These are phyloP conservation scores for Thraustochytrium sp. DNA, from an alignment of 352 stramenopile species.

Conservation along the genomic window DNA sequence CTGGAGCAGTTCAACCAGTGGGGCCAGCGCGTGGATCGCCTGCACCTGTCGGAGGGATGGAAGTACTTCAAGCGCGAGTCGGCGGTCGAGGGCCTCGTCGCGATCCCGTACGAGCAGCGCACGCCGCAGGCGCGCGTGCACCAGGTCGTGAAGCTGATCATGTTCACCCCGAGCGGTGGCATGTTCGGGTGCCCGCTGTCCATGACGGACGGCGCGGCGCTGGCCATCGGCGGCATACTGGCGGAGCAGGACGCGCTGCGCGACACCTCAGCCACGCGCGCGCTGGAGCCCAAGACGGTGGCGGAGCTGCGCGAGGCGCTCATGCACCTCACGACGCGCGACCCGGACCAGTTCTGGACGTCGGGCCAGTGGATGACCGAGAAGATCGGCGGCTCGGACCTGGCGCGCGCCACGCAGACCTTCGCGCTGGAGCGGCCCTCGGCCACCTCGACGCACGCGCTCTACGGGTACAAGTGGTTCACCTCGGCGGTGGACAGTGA, in stretches of 20 bases:
- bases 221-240: conserved; percentile 2
- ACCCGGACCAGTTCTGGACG: conserved; percentile 10
- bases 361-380: conserved; percentile 40
- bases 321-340: conserved; percentile 11
- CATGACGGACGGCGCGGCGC: conserved; percentile 28
- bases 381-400: conserved; percentile 14
- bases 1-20: conserved; percentile 41
- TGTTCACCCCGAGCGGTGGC: conserved; percentile 11
- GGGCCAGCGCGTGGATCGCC: conserved; percentile 5
- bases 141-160: conserved; percentile 24
- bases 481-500: conserved; percentile 15
- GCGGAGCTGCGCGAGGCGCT: background rate
- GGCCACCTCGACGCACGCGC: background rate
- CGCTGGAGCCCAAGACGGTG: background rate
- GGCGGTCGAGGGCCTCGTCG: conserved; percentile 15
- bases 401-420: conserved; percentile 6
- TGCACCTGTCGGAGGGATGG: conserved; percentile 21
- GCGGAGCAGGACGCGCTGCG: background rate
- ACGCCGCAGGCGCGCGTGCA: background rate
- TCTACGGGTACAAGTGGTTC: conserved; percentile 41
- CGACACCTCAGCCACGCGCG: background rate
- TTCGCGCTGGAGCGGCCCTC: background rate
- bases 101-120: conserved; percentile 26
- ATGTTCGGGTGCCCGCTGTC: conserved; percentile 34
- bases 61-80: conserved; percentile 26